Evolutionary conservation across 257 asterid genomes (phyloP), one percentile per base, ranked within the genome.

Genomic region (Avicennia marina): DNA sequence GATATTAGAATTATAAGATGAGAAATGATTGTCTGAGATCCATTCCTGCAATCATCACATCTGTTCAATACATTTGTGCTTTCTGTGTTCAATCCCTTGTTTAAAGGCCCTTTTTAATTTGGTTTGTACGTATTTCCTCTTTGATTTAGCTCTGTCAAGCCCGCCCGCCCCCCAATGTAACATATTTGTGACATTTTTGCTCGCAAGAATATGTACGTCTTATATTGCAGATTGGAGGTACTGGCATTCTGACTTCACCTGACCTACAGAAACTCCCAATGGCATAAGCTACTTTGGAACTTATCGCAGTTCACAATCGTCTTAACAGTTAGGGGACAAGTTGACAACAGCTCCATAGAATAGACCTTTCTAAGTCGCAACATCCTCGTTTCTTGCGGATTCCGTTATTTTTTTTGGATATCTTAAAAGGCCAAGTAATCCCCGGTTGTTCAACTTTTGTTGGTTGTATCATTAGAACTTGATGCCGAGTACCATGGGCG

Each of bases 211-310:
- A 39, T 56, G 7, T 6, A 21, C 4, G 27, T 60, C 38, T 17
- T 33, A 13, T 47, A n/a, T 39, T 61, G 65, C 94, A 90, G 98
- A 81, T 90, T 74, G 98, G 98, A 62, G 98, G 98, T 38, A 84
- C 96, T 45, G 98, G 96, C 40, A 96, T 90, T 64, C 72, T 90
- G 75, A 53, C 87, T 65, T 84, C 96, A 36, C 94, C 96, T 84
- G 65, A 90, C 98, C 47, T 90, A 90, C 77, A 90, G 98, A 90
- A 76, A 81, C 96, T 56, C 96, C 96, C 77, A 96, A 72, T 90
- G 98, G 96, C 89, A 75, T 33, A 82, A 79, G 56, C 95, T 90
- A 61, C 84, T 84, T 27, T 67, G 85, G 6, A 68, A 72, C 26
- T 45, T 90, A 74, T 93, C 90, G 54, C 70, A 78, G 17, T 86